A percentile compares a stretch with the other conserved stretches of the same genome.
Evolutionary conservation across 257 asterid species (phyloP).

Genomic region (Nicotiana tabacum): DNA sequence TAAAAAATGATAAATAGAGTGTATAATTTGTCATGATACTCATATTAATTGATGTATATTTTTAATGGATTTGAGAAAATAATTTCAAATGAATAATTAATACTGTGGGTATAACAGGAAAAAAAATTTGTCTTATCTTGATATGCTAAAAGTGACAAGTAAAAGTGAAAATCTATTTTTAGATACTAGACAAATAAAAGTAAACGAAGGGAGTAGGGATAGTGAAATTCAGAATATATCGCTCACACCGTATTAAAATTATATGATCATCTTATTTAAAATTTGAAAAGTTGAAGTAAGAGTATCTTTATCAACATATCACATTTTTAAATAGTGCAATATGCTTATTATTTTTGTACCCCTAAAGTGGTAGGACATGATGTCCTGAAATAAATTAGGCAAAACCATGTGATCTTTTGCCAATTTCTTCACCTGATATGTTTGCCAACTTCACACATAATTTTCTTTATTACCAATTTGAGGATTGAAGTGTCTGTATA

Average conservation of each 20-base stretch:
- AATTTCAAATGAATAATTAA: too few species aligned
- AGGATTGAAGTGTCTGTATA: slow-evolving; percentile 11
- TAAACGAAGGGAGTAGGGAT: too few species aligned
- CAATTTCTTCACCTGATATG: slow-evolving; percentile 42
- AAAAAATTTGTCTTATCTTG: too few species aligned
- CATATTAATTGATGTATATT: too few species aligned
- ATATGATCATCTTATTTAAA: not conserved
- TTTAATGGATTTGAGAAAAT: too few species aligned
- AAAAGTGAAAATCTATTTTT: too few species aligned
- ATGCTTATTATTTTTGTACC: slow-evolving; percentile 9
- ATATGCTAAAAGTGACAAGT: too few species aligned
- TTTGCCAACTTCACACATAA: slow-evolving; percentile 30
- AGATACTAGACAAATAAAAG: too few species aligned
- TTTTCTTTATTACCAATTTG: slow-evolving; percentile 4
- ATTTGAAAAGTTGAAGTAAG: not conserved
- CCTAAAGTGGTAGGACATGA: slow-evolving; percentile 53
- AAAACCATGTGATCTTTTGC: slow-evolving; percentile 61
- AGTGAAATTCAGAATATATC: too few species aligned
- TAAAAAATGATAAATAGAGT: too few species aligned
- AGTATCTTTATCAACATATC: not conserved
- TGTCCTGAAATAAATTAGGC: slow-evolving; percentile 57
- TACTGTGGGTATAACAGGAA: too few species aligned
- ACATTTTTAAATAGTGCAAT: slow-evolving; percentile 11
- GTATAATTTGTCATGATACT: too few species aligned
- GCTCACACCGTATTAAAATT: not conserved